A percentile compares a stretch with the other conserved stretches of the same genome.
These are phyloP conservation scores for Paecilomyces dactylethromorphus DNA, from an alignment of 2,329 filamentous ascomycete species.

Conservation along the genomic window DNA sequence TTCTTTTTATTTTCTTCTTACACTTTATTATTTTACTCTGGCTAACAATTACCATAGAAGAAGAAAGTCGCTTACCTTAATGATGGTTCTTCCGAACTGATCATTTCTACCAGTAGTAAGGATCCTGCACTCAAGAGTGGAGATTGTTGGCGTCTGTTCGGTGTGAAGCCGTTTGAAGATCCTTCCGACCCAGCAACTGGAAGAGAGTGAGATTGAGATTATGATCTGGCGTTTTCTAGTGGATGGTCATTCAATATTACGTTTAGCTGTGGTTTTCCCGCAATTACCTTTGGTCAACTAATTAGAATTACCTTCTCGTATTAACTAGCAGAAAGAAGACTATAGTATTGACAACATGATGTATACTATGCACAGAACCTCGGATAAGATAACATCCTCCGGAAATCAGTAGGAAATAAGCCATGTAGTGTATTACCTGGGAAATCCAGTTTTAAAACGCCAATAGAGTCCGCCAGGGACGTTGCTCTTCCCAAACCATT, in stretches of 20 bases:
- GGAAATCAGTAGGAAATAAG: too few species aligned
- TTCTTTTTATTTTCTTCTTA: neutral
- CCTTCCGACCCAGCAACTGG: neutral
- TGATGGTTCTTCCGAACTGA: constrained; percentile 38
- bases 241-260: neutral
- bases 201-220: neutral
- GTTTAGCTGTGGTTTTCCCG: neutral
- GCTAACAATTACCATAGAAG: constrained; percentile 26
- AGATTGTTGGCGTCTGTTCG: constrained; percentile 38
- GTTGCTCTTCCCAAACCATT: neutral
- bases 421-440: too few species aligned
- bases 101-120: constrained; percentile 36
- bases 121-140: constrained; percentile 41
- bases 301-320: neutral
- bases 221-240: neutral
- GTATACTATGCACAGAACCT: too few species aligned
- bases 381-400: too few species aligned
- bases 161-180: constrained; percentile 38
- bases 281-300: too few species aligned
- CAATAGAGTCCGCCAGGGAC: neutral
- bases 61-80: constrained; percentile 40
- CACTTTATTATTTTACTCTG: constrained; percentile 10
- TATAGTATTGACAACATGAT: too few species aligned
- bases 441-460: neutral
- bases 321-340: neutral